Percentiles rank a stretch among this genome's conserved stretches.
phyloP scores from a whole-genome alignment of 1,284 basidiomycete species.

The Ganoderma resinaceum region DNA sequence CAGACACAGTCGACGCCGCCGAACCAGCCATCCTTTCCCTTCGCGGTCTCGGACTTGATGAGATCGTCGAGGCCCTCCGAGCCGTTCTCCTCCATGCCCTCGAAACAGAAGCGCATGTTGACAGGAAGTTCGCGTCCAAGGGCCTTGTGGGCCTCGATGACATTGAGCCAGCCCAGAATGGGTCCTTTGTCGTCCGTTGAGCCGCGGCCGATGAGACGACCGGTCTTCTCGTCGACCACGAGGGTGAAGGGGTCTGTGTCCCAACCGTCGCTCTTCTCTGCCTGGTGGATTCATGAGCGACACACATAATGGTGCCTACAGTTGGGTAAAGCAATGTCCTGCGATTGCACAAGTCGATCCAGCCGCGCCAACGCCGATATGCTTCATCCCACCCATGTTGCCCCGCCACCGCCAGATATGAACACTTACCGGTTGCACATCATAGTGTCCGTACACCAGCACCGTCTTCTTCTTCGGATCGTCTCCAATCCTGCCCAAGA shows the following conservation, averaged over 20 bases:
- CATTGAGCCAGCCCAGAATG: constrained; percentile 94
- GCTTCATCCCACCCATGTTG: not conserved
- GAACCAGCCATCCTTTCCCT: constrained; percentile 80
- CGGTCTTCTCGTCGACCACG: constrained; percentile 69
- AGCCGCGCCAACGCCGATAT: not conserved
- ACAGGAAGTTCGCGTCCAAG: constrained; percentile 87
- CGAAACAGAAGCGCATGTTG: constrained; percentile 94
- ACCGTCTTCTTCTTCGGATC: constrained; percentile 92
- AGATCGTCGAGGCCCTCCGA: constrained; percentile 94
- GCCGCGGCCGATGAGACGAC: constrained; percentile 88
- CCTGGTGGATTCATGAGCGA: constrained; percentile 44
- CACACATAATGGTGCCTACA: too few relatives aligned
- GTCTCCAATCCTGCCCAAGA: constrained; percentile 86
- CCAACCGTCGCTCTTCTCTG: constrained; percentile 88
- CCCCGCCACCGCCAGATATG: not conserved
- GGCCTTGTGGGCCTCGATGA: constrained; percentile 86
- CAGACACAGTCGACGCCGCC: constrained; percentile 94
- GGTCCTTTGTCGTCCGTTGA: constrained; percentile 95
- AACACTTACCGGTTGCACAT: constrained; percentile 79
- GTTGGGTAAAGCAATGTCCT: not conserved
- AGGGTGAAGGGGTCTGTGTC: constrained; percentile 91
- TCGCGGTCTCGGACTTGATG: constrained; percentile 80
- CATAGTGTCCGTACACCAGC: constrained; percentile 91
- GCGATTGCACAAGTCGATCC: not conserved
- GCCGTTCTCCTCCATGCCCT: constrained; percentile 99